Evolutionary conservation across 345 rosid species (phyloP), one percentile per base, ranked within the genome.

Genomic region (Brassica incana): DNA sequence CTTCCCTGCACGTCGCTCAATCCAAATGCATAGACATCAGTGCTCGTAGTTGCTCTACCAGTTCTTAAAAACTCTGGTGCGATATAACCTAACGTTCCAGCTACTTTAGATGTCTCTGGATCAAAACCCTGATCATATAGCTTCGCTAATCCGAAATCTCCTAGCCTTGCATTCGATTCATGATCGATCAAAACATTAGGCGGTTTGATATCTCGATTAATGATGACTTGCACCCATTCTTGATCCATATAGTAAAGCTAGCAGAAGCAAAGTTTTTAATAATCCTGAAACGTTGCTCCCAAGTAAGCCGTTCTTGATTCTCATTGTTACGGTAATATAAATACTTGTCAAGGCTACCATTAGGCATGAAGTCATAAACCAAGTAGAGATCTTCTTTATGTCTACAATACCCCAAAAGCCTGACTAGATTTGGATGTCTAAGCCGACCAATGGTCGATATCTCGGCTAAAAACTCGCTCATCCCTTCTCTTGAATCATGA

Each of bases 401-500:
- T 20, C 23, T 1, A 20, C 23, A 20, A 20, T 20, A 20, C 23
- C 23, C 23, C 23, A 20, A 20, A 20, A 20, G 23, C 23, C 23
- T 20, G 23, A 20, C 23, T 20, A 20, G 23, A 20, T 20, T 20
- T 20, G 23, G 23, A 20, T 20, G 23, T 20, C 23, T 20, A 20
- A 20, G 23, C 23, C 23, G 23, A 20, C 23, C 23, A 20, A 20
- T 20, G 23, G 23, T 20, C 0, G 82, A 82, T 36, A 89, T 84
- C 75, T 87, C 87, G 0, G 91, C 88, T 48, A 89, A 56, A 50
- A 89, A 87, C 73, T 86, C 90, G 6, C 81, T 83, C 80, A 90
- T 87, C 8, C 91, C 89, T 60, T 86, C 88, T 33, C 84, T 72
- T 1, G 89, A 85, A 69, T 82, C 78, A 61, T 91, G 92, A 15